Evolutionary conservation across 2,329 filamentous ascomycete species (phyloP).

Genomic region (Monilinia aucupariae): DNA sequence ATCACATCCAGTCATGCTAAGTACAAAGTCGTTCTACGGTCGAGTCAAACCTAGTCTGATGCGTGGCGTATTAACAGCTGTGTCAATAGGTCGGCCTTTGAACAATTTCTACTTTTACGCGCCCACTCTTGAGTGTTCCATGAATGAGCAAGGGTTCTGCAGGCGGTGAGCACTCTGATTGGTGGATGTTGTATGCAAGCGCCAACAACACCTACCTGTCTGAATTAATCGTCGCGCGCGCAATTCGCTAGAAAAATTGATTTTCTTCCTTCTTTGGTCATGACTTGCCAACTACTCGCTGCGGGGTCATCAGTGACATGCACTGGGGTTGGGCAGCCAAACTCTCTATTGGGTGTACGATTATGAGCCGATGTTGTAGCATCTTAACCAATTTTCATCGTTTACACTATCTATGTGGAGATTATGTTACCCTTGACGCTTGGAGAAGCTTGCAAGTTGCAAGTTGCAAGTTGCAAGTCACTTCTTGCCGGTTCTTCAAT

Average conservation of each 20-base stretch:
- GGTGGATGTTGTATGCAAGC: constrained; percentile 13
- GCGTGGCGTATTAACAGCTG: background rate
- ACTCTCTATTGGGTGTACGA: constrained; percentile 4
- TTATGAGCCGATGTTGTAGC: constrained; percentile 2
- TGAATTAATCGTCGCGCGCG: constrained; percentile 15
- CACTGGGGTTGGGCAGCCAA: constrained; percentile 3
- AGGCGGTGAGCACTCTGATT: constrained; percentile 7
- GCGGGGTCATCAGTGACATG: background rate
- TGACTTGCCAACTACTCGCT: constrained; percentile 10
- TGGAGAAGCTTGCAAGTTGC: background rate
- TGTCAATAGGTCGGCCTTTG: background rate
- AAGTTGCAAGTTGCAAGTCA: too few relatives aligned
- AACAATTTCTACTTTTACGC: constrained; percentile 15
- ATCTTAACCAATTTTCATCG: background rate
- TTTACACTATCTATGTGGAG: too few relatives aligned
- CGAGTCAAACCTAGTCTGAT: constrained; percentile 9
- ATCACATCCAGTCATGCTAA: constrained; percentile 12
- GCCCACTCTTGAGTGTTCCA: background rate
- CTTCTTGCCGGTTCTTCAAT: constrained; percentile 17
- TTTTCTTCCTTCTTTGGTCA: background rate
- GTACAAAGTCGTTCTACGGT: background rate
- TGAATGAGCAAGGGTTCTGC: constrained; percentile 12
- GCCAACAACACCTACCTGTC: constrained; percentile 4
- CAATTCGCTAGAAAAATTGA: constrained; percentile 9
- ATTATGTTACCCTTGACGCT: constrained; percentile 13